phyloP scores from a whole-genome alignment of 2,329 filamentous ascomycete genomes.

The Hymenoscyphus infarciens region DNA sequence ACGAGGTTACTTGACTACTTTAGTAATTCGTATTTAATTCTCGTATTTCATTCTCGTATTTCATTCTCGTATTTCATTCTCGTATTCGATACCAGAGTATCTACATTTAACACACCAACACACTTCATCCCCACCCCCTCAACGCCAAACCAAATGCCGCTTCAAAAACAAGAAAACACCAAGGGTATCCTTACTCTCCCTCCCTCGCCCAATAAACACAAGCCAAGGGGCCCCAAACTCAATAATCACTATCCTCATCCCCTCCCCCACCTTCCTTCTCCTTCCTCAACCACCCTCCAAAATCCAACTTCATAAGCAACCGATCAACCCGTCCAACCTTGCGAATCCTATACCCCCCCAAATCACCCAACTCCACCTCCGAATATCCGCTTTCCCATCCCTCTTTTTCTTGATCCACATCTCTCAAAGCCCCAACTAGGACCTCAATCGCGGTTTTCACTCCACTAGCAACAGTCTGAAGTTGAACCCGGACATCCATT shows the following conservation, averaged over 20 bases:
- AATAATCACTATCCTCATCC: constrained; percentile 19
- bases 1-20: too few species aligned
- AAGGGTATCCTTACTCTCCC: too few species aligned
- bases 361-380: constrained; percentile 38
- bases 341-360: constrained; percentile 61
- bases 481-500: constrained; percentile 58
- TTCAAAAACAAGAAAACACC: too few species aligned
- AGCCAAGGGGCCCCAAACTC: too few species aligned
- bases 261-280: constrained; percentile 16
- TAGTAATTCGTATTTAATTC: too few species aligned
- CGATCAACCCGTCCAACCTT: constrained; percentile 78
- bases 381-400: constrained; percentile 36
- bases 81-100: too few species aligned
- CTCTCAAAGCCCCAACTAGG: constrained; percentile 51
- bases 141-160: too few species aligned
- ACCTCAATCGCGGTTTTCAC: constrained; percentile 66
- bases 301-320: constrained; percentile 85
- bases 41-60: too few species aligned
- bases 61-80: too few species aligned
- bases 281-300: constrained; percentile 36
- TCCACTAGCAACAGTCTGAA: constrained; percentile 59
- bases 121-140: too few species aligned
- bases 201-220: too few species aligned
- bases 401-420: constrained; percentile 46
- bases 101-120: too few species aligned